A percentile compares a stretch with the other conserved stretches of the same genome.
Evolutionary conservation across 345 rosid species (phyloP).

Genomic region (Populus alba): DNA sequence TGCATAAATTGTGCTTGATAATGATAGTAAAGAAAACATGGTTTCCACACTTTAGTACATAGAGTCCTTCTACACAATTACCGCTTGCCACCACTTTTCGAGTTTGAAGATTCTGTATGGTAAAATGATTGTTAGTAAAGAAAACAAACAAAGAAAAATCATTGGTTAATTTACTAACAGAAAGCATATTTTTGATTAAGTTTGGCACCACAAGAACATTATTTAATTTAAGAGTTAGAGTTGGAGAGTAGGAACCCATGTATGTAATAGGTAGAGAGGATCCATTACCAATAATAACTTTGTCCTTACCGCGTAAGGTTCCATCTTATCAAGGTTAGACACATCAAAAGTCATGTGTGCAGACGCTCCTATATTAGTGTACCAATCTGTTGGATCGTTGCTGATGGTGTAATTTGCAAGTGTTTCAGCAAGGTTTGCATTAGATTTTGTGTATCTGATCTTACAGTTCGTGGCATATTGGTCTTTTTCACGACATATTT

Average conservation of each 20-base stretch:
- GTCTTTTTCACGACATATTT: background rate
- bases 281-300: conserved; percentile 13
- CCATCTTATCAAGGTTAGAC: background rate
- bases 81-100: background rate
- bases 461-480: background rate
- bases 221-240: background rate
- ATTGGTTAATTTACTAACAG: background rate
- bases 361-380: background rate
- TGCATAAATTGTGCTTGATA: too few relatives aligned
- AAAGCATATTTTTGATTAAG: background rate
- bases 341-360: background rate
- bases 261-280: conserved; percentile 5
- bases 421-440: background rate
- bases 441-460: background rate
- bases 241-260: background rate
- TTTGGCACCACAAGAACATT: conserved; percentile 6
- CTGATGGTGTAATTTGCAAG: fast-evolving
- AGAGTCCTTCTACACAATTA: background rate
- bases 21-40: too few relatives aligned
- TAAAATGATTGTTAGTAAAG: background rate
- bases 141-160: background rate
- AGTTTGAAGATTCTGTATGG: background rate
- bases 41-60: background rate
- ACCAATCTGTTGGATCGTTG: background rate
- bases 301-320: conserved; percentile 7